Evolutionary conservation across 192 early-diverging fungal species (phyloP), one percentile per base, ranked within the genome.

Genomic region (Funneliformis geosporum): DNA sequence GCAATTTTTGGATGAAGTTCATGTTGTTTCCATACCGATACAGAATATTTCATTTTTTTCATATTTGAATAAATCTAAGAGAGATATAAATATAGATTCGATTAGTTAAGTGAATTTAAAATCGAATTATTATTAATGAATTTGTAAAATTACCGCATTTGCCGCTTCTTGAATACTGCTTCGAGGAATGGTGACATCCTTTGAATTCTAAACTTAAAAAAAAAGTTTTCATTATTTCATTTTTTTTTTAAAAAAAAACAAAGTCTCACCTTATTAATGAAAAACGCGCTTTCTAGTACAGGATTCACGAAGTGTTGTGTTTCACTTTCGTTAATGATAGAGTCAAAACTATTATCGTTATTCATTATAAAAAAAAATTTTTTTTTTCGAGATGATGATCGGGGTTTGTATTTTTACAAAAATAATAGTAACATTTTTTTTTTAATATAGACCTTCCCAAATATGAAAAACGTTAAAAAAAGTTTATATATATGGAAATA

Each of bases 21-120:
- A 81, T 93, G 89, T 65, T 81, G 74, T 40, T 89, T 91, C 91
- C 91, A 92, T 5, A 82, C 85, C n/a, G 86, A 87, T 44, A 89
- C 88, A 43, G 89, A 89, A 84, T 89, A 93, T 60, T 73, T 84
- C n/a, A 78, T 80, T 62, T 80, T 82, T 60, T 90, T 85, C 91
- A 95, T 91, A 55, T 55, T 55, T 55, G 50, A 55, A 55, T 55
- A 55, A 21, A 55, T 55, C 50, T 55, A 14, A 33, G 2, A 33
- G 2, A 33, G 33, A 33, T 33, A 33, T 33, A 55, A 12, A 47
- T 4, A 4, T 47, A 14, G 10, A 47, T 47, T 47, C 46, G 11
- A 14, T 47, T 16, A 55, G 16, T 4, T 21, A 1, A 47, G 12
- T 9, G 4, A 18, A 18, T 18, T 55, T 5, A 55, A 50, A 55